Evolutionary conservation across 345 rosid genomes (phyloP), one percentile per base, ranked within the genome.

Genomic region (Populus alba): DNA sequence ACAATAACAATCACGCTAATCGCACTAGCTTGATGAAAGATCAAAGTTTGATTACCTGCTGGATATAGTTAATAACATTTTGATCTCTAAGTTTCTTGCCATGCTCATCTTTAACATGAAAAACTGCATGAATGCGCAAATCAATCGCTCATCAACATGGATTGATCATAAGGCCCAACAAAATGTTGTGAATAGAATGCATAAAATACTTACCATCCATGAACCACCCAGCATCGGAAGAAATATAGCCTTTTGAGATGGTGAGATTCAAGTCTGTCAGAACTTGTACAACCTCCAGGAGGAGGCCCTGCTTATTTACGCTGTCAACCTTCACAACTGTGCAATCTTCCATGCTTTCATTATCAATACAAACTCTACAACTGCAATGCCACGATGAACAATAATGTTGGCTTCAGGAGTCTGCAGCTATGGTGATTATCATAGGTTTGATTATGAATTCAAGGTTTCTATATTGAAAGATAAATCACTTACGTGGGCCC

Each of bases 171-270:
- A 16, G 27, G n/a, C 38, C 11, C 27, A 63, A 62, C 18, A 37
- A 5, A 29, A 43, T 18, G 31, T 6, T 16, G 18, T 38, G 6
- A 4, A 69, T 22, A 11, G 9, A 31, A 5, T 25, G 33, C 47
- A 7, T 37, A 71, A 35, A n/a, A 18, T 35, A 5, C 17, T 31
- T 80, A 91, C 98, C 98, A 75, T 91, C 93, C 97, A 93, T 90
- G 85, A 90, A 88, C 97, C 97, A 93, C 55, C 91, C 91, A 41
- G 90, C 93, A 77, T 93, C 97, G 1, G 89, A 91, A 75, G 98
- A 88, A 75, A 93, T 89, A 83, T 91, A 93, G 72, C 91, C 76
- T 45, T 91, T 93, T 45, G 82, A 82, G 70, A 91, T 89, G 66
- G 79, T 79, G 27, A 93, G 89, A 72, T 93, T 90, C 83, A 91